phyloP scores from a whole-genome alignment of 345 rosid genomes.

The Nephelium lappaceum region DNA sequence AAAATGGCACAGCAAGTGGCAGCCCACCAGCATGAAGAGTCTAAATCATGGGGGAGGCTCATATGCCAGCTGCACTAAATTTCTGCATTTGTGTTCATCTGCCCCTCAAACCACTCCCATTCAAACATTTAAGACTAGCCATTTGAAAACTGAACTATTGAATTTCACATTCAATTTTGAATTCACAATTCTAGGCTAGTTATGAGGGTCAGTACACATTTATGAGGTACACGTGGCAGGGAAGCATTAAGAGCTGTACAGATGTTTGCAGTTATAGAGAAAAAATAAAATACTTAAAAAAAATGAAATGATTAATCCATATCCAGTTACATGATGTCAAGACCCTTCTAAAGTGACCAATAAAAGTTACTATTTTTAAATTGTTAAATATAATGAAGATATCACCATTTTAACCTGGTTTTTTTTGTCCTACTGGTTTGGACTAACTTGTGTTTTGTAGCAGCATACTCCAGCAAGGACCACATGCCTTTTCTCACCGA shows the following conservation, averaged over 20 bases:
- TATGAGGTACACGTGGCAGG: conserved; percentile 48
- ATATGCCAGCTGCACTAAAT: conserved; percentile 27
- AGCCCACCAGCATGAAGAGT: conserved; percentile 36
- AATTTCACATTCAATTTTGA: conserved; percentile 29
- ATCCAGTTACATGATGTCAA: conserved; percentile 7
- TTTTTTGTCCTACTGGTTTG: conserved; percentile 35
- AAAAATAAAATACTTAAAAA: background rate
- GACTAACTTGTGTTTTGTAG: conserved; percentile 26
- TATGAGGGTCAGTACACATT: conserved; percentile 30
- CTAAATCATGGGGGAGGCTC: conserved; percentile 35
- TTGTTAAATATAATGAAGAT: background rate
- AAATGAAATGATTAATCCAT: conserved; percentile 16
- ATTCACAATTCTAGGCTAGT: conserved; percentile 19
- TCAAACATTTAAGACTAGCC: conserved; percentile 30
- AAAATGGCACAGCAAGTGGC: conserved; percentile 18
- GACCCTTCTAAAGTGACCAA: conserved; percentile 15
- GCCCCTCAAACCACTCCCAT: conserved; percentile 35
- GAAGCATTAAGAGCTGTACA: conserved; percentile 36
- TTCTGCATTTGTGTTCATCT: conserved; percentile 34
- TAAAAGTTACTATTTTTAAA: conserved; percentile 15
- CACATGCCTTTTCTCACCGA: conserved; percentile 32
- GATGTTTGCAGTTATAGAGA: conserved; percentile 28
- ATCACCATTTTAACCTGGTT: background rate
- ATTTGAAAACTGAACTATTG: conserved; percentile 2
- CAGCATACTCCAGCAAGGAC: conserved; percentile 33